phyloP scores from a whole-genome alignment of 176 grass and related monocot species.

The Hsuehochloa calcarea region DNA sequence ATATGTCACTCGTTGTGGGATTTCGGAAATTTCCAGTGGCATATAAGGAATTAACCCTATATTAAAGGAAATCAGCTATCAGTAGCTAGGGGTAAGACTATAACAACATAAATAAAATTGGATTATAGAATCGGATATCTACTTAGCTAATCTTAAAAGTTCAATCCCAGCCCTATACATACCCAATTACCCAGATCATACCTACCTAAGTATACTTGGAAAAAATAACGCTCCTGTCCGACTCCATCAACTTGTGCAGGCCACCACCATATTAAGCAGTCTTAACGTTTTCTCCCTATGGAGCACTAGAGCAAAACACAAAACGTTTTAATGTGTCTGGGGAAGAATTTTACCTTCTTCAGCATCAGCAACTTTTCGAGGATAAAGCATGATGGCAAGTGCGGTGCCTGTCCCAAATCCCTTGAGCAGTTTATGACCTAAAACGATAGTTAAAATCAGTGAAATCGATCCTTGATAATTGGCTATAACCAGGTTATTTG shows the following conservation, averaged over 20 bases:
- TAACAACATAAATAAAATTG: constrained; percentile 22
- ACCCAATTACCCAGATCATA: neutral
- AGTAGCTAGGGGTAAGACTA: neutral
- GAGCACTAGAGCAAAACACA: neutral
- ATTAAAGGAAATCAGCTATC: neutral
- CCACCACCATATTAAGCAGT: neutral
- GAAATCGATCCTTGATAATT: too few relatives aligned
- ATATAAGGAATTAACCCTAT: too few relatives aligned
- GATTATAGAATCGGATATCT: neutral
- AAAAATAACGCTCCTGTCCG: neutral
- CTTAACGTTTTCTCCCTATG: neutral
- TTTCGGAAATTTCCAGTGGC: too few relatives aligned
- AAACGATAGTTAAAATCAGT: neutral
- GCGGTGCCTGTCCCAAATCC: constrained; percentile 37
- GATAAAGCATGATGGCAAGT: constrained; percentile 37
- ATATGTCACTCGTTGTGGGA: too few relatives aligned
- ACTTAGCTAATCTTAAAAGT: neutral
- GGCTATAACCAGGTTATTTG: neutral
- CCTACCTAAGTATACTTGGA: neutral
- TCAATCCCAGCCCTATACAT: neutral
- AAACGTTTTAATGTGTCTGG: neutral
- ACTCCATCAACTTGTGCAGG: neutral
- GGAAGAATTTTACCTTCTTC: constrained; percentile 51
- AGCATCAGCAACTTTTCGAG: constrained; percentile 39
- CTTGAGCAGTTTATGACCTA: constrained; percentile 47